These are phyloP conservation scores for Candida anutae DNA, from an alignment of 1,139 yeast genomes.

Conservation along the genomic window DNA sequence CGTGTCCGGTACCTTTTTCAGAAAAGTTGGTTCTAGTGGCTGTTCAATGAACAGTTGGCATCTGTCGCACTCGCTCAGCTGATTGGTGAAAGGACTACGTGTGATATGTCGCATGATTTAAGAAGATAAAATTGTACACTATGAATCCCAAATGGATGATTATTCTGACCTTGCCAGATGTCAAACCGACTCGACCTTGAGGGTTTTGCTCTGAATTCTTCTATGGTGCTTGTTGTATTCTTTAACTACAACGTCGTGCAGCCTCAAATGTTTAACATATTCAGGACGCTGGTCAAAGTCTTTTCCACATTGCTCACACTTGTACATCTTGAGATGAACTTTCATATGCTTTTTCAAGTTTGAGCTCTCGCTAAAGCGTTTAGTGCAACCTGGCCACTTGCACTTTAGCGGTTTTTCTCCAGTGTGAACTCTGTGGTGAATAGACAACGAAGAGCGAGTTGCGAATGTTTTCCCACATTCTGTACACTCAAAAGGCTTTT, in stretches of 20 bases:
- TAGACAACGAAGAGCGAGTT: slow-evolving; percentile 46
- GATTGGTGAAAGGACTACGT: no score
- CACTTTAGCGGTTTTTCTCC: slow-evolving; percentile 77
- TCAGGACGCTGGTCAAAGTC: slow-evolving; percentile 41
- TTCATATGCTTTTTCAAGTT: slow-evolving; percentile 85
- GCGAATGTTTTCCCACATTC: slow-evolving; percentile 46
- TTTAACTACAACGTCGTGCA: no score
- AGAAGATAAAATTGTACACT: no score
- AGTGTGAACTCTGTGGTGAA: slow-evolving; percentile 47
- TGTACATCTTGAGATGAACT: slow-evolving; percentile 46
- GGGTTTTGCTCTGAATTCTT: neutral
- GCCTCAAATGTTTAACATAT: slow-evolving; percentile 31
- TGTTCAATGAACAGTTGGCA: no score
- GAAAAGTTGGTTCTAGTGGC: no score
- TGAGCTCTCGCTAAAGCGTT: slow-evolving; percentile 81
- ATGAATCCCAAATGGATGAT: no score
- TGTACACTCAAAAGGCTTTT: slow-evolving; percentile 44
- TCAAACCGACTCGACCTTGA: no score
- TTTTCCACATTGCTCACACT: slow-evolving; percentile 44
- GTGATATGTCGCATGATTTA: no score
- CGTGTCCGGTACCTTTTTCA: no score
- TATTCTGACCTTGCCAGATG: neutral
- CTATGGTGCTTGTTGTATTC: no score
- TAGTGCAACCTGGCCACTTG: slow-evolving; percentile 72
- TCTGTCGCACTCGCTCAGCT: no score